Base-by-base conservation (phyloP, 108 stramenopile genomes). In the Aurantiochytrium sp. region DNA sequence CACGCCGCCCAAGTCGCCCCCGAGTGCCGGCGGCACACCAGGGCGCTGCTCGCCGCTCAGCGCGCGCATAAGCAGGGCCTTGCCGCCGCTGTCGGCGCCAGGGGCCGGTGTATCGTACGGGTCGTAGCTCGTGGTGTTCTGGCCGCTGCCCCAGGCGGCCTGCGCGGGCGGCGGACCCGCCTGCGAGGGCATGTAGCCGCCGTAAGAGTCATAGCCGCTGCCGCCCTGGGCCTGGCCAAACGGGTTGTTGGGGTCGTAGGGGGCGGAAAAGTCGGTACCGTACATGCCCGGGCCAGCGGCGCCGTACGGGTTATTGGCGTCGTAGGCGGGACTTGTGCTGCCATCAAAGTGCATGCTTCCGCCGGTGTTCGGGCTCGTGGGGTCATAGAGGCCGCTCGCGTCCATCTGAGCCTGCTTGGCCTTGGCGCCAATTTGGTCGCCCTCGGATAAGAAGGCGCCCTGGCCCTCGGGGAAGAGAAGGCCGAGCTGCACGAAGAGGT, bases 401-500 rank as follows among this genome's bases (percentile, higher is more conserved):
- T 65, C 59, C 32, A 81, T 41, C 39, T 81, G 19, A 21, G 42
- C 42, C 39, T 81, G 73, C 39, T 48, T 41, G n/a, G 45, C 45
- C 73, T 81, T 81, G 42, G 73, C 73, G 12, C 73, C 73, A 12
- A 24, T n/a, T 24, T 81, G 73, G 45, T 81, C 73, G 30, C 73
- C 73, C 32, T 81, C 73, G 73, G 19, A 30, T 6, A 81, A 24
- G 24, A 81, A 81, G 6, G 73, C 73, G 73, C 73, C 73, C 73
- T 81, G 21, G 6, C 73, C 73, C 24, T 81, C 73, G 27, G 73
- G 73, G 2, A 81, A 81, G 42, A 81, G 45, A 12, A 87, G 87
- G 8, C 91, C 90, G 31, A 97, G 87, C 15, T 93, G 90, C 55
- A 87, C 87, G 87, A 97, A 97, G 36, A 95, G 95, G 68, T 96